Evolutionary conservation across 179 eudicot genomes (phyloP).

Genomic region (Gypsophila paniculata): DNA sequence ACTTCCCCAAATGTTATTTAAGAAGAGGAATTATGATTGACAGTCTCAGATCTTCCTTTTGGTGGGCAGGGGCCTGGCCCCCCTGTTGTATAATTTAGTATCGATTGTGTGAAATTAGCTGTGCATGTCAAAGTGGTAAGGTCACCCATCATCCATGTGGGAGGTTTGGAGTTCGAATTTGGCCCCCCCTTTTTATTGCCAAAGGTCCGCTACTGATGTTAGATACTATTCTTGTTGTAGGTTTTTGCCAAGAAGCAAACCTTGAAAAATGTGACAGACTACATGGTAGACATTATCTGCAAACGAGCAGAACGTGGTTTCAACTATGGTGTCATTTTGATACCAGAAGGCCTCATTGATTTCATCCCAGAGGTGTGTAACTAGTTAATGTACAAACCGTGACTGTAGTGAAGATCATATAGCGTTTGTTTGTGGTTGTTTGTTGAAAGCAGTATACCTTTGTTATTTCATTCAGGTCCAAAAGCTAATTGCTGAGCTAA

Average conservation of each 20-base stretch:
- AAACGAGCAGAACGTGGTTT: conserved; percentile 80
- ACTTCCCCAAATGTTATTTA: not conserved
- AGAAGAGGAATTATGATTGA: not conserved
- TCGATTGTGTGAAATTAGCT: no score
- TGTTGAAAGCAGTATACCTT: not conserved
- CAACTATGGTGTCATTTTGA: conserved; percentile 86
- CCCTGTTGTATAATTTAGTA: no score
- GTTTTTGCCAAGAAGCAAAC: conserved; percentile 81
- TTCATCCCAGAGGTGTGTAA: conserved; percentile 87
- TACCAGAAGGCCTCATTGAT: conserved; percentile 96
- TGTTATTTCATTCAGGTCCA: conserved; percentile 62
- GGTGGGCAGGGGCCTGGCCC: no score
- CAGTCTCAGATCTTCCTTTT: no score
- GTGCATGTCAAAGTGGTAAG: no score
- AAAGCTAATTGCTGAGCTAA: conserved; percentile 83
- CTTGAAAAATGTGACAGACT: conserved; percentile 78
- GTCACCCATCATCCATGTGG: no score
- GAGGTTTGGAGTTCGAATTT: no score
- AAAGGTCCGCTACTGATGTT: no score
- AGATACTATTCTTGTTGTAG: conserved; percentile 36
- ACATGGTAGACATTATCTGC: conserved; percentile 82
- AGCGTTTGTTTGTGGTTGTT: not conserved
- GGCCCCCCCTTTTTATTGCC: no score
- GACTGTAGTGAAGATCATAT: not conserved
- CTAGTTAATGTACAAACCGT: conserved; percentile 10